Evolutionary conservation across 768 basidiomycete genomes (phyloP).

Genomic region (Inosperma sp.): DNA sequence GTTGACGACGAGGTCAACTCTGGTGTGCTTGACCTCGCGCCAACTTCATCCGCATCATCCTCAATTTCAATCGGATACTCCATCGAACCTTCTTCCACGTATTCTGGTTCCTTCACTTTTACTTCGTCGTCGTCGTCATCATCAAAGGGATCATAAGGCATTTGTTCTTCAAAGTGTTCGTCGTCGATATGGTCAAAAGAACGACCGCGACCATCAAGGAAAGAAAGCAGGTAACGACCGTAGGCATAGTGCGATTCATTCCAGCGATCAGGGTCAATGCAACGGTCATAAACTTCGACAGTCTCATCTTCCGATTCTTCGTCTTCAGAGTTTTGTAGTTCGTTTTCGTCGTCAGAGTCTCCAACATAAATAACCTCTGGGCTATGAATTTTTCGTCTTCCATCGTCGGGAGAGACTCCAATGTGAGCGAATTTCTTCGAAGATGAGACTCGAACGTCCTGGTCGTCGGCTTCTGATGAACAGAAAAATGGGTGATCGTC

Average conservation of each 20-base stretch:
- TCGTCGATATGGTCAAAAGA: slow-evolving; percentile 17
- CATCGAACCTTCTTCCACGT: slow-evolving; percentile 13
- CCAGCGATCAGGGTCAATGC: slow-evolving; percentile 26
- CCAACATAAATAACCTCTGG: slow-evolving; percentile 12
- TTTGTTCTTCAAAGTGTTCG: slow-evolving; percentile 17
- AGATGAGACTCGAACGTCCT: slow-evolving; percentile 12
- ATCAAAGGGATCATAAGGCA: slow-evolving; percentile 19
- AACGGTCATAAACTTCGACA: background rate
- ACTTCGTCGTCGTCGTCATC: slow-evolving; percentile 22
- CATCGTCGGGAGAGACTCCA: slow-evolving; percentile 1
- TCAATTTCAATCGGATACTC: slow-evolving; percentile 2
- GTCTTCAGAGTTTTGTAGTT: slow-evolving; percentile 15
- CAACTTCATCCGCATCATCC: slow-evolving; percentile 5
- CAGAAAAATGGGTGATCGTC: background rate
- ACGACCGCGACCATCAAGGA: slow-evolving; percentile 20
- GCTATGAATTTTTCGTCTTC: background rate
- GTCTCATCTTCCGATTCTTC: slow-evolving; percentile 14
- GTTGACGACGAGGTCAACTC: slow-evolving; percentile 12
- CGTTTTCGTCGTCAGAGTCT: slow-evolving; percentile 21
- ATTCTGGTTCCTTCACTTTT: slow-evolving; percentile 10
- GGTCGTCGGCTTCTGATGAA: background rate
- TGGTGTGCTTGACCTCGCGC: slow-evolving; percentile 13
- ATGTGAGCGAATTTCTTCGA: slow-evolving; percentile 10
- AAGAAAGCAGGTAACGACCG: slow-evolving; percentile 26
- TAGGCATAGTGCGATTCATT: slow-evolving; percentile 30